A percentile compares a stretch with the other conserved stretches of the same genome.
These are phyloP conservation scores for Akanthomyces lecanii DNA, from an alignment of 2,329 filamentous ascomycete genomes.

Conservation along the genomic window DNA sequence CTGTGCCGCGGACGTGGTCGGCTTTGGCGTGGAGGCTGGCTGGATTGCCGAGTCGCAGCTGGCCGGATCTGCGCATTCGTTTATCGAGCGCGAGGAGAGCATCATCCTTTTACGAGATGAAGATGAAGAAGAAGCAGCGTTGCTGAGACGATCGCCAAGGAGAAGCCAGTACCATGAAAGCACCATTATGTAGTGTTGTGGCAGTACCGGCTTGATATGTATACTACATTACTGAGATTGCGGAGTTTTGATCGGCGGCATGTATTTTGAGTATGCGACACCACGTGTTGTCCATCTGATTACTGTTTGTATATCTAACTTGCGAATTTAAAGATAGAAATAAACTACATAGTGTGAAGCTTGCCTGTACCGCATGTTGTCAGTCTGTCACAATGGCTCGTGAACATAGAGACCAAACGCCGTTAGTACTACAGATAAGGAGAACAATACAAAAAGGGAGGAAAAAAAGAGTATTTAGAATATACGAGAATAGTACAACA, in stretches of 20 bases:
- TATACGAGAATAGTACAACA: no score
- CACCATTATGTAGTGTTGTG: neutral
- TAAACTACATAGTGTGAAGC: neutral
- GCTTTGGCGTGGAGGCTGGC: conserved; percentile 53
- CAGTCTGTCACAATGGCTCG: no score
- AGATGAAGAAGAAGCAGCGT: conserved; percentile 21
- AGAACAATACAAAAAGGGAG: no score
- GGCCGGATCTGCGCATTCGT: conserved; percentile 33
- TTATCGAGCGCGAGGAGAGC: conserved; percentile 38
- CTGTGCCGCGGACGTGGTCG: conserved; percentile 52
- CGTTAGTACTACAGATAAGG: no score
- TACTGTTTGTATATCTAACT: neutral
- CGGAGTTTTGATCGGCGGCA: neutral
- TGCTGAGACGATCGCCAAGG: conserved; percentile 25
- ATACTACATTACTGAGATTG: neutral
- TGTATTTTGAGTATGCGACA: neutral
- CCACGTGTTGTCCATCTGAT: no score
- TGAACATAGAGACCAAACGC: no score
- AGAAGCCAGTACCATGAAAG: conserved; percentile 15
- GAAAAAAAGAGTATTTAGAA: no score
- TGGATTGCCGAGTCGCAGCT: conserved; percentile 54
- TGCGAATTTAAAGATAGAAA: neutral
- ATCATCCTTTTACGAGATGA: conserved; percentile 34
- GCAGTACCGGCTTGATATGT: neutral
- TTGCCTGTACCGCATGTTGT: no score